Conservation (phyloP, 768 basidiomycete genomes). For the Psilocybe tampanensis region DNA sequence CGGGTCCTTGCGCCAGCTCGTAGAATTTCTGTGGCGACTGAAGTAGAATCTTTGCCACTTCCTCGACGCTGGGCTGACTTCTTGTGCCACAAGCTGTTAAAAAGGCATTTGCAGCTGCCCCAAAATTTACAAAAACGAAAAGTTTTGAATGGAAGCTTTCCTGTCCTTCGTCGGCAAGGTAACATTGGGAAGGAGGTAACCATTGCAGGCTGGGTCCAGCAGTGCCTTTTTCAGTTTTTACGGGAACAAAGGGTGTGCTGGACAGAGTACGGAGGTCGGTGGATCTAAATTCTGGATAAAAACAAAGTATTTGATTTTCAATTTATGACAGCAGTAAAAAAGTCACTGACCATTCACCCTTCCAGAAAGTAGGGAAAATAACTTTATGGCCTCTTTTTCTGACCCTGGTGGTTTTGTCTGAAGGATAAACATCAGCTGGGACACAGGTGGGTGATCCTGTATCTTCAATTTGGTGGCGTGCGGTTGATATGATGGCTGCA, state of each 20-base stretch:
- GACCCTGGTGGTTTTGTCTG: slow-evolving; percentile 60
- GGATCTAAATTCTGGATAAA: slow-evolving; percentile 57
- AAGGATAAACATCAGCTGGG: slow-evolving; percentile 60
- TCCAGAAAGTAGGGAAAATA: slow-evolving; percentile 71
- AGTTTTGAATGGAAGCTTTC: slow-evolving; percentile 75
- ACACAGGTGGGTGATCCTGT: slow-evolving; percentile 65
- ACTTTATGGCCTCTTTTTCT: slow-evolving; percentile 53
- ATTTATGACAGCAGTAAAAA: neutral
- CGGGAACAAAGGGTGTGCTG: slow-evolving; percentile 67
- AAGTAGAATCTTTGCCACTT: slow-evolving; percentile 72
- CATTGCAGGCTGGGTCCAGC: slow-evolving; percentile 38
- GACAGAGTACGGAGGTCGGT: slow-evolving; percentile 61
- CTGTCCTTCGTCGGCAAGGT: slow-evolving; percentile 54
- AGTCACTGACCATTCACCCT: slow-evolving; percentile 39
- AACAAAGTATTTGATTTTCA: slow-evolving; percentile 1
- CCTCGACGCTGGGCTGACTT: slow-evolving; percentile 84
- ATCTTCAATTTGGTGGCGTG: slow-evolving; percentile 72
- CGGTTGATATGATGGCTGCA: slow-evolving; percentile 52
- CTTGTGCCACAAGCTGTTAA: slow-evolving; percentile 86
- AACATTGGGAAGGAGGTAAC: slow-evolving; percentile 69
- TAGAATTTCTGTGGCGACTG: slow-evolving; percentile 74
- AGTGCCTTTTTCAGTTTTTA: slow-evolving; percentile 33
- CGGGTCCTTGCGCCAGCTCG: slow-evolving; percentile 65
- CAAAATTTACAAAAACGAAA: slow-evolving; percentile 91
- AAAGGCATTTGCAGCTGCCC: slow-evolving; percentile 78